These are phyloP conservation scores for Aspergillus homomorphus DNA, from an alignment of 495 filamentous ascomycete species.

Conservation along the genomic window DNA sequence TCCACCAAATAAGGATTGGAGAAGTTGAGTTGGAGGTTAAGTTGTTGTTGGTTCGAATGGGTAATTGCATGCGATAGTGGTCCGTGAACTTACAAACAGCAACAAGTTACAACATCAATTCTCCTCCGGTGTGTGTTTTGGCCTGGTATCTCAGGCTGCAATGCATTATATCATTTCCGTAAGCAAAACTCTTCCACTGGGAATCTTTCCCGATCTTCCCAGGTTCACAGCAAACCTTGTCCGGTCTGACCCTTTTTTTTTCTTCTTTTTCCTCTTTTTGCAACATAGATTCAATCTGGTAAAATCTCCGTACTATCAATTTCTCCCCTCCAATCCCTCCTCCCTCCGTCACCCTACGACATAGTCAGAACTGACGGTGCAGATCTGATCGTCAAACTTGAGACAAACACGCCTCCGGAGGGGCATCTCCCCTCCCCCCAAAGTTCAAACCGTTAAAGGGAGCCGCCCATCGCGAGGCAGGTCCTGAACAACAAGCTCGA, in stretches of 20 bases:
- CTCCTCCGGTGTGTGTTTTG: background rate
- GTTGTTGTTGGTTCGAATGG: too few species aligned
- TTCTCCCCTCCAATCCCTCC: too few species aligned
- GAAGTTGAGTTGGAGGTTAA: too few species aligned
- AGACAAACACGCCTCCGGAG: constrained; percentile 22
- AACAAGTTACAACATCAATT: too few species aligned
- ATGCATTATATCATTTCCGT: background rate
- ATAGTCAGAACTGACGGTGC: constrained; percentile 28
- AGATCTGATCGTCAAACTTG: constrained; percentile 40
- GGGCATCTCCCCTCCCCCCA: constrained; percentile 5
- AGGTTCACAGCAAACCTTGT: background rate
- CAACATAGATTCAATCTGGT: background rate
- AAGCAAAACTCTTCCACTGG: background rate
- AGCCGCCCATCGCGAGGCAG: background rate
- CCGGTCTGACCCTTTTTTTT: background rate
- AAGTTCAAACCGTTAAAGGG: constrained; percentile 9
- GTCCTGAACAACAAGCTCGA: background rate
- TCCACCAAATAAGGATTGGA: too few species aligned
- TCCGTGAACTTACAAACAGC: too few species aligned
- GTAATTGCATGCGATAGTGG: too few species aligned
- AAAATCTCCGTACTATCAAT: background rate
- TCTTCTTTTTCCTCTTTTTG: background rate
- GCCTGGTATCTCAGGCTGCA: background rate
- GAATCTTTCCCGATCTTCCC: background rate
- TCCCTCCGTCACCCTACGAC: background rate